Evolutionary conservation across 306 rosid genomes (phyloP).

Genomic region (Luffa aegyptiaca): DNA sequence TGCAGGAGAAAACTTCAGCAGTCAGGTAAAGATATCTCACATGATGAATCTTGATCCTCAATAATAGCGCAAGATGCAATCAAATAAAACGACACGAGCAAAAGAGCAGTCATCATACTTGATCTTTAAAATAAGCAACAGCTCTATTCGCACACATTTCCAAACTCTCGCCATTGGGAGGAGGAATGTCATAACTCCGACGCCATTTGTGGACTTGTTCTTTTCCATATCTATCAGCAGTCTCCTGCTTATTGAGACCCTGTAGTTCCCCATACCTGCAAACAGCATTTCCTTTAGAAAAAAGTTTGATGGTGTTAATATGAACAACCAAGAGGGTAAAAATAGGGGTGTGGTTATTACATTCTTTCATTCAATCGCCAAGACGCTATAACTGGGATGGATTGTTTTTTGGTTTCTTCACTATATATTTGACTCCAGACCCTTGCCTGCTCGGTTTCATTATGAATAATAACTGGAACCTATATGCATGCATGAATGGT

Average conservation of each 20-base stretch:
- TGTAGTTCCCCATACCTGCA: constrained; percentile 95
- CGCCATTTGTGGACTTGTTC: constrained; percentile 99
- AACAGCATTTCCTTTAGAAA: background rate
- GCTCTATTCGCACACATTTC: constrained; percentile 99
- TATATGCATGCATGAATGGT: constrained; percentile 16
- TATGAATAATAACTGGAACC: constrained; percentile 82
- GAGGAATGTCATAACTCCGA: constrained; percentile 86
- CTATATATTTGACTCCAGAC: constrained; percentile 81
- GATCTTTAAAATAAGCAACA: constrained; percentile 89
- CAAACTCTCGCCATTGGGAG: constrained; percentile 98
- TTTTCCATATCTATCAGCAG: constrained; percentile 91
- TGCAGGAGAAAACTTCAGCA: constrained; percentile 25
- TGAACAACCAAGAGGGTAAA: constrained; percentile 1
- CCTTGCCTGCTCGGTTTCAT: constrained; percentile 81
- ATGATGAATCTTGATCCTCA: background rate
- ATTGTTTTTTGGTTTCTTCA: constrained; percentile 83
- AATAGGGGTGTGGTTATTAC: constrained; percentile 28
- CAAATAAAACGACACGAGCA: background rate
- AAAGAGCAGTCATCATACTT: constrained; percentile 28
- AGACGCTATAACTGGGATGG: constrained; percentile 79
- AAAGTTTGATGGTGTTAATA: background rate
- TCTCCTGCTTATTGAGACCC: constrained; percentile 97
- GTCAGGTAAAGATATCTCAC: constrained; percentile 15
- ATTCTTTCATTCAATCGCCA: constrained; percentile 99
- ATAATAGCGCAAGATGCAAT: background rate